phyloP scores from a whole-genome alignment of 441 rosid species.

The Populus hybrid region DNA sequence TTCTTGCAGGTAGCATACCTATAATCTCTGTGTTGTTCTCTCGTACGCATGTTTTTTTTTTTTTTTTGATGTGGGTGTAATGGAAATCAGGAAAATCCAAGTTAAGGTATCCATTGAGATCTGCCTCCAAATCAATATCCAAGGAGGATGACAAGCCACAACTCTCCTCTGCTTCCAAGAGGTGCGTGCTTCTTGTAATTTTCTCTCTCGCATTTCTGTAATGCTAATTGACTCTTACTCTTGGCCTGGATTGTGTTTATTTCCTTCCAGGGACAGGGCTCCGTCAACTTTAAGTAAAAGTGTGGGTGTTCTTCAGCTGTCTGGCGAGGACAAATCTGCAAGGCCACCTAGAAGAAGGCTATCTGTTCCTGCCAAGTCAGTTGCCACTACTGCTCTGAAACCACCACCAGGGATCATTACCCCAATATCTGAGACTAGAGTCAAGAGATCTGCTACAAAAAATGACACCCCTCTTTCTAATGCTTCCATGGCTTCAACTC shows the following conservation, averaged over 20 bases:
- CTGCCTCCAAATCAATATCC: slow-evolving; percentile 40
- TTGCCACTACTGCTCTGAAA: slow-evolving; percentile 33
- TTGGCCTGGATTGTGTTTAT: background rate
- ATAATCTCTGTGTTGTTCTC: background rate
- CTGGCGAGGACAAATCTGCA: slow-evolving; percentile 61
- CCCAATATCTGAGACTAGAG: slow-evolving; percentile 55
- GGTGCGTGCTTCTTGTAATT: slow-evolving; percentile 31
- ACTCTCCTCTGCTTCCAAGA: slow-evolving; percentile 48
- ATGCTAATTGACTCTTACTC: too few relatives aligned
- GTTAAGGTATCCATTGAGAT: slow-evolving; percentile 72
- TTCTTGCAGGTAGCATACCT: slow-evolving; percentile 22
- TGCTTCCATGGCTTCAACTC: slow-evolving; percentile 41
- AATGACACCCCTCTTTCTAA: slow-evolving; percentile 56
- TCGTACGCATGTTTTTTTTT: background rate
- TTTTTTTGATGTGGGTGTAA: background rate
- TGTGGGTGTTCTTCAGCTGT: slow-evolving; percentile 59
- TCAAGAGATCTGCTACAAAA: slow-evolving; percentile 37
- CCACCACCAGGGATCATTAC: slow-evolving; percentile 34
- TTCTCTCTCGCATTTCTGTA: too few relatives aligned
- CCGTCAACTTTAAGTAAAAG: slow-evolving; percentile 67
- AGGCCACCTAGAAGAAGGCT: slow-evolving; percentile 89
- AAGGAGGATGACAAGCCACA: slow-evolving; percentile 49
- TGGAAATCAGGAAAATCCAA: slow-evolving; percentile 54
- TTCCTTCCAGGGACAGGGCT: slow-evolving; percentile 38
- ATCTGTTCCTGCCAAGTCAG: slow-evolving; percentile 62